Base-by-base conservation (phyloP, 768 basidiomycete genomes). In the Lactarius hengduanensis region DNA sequence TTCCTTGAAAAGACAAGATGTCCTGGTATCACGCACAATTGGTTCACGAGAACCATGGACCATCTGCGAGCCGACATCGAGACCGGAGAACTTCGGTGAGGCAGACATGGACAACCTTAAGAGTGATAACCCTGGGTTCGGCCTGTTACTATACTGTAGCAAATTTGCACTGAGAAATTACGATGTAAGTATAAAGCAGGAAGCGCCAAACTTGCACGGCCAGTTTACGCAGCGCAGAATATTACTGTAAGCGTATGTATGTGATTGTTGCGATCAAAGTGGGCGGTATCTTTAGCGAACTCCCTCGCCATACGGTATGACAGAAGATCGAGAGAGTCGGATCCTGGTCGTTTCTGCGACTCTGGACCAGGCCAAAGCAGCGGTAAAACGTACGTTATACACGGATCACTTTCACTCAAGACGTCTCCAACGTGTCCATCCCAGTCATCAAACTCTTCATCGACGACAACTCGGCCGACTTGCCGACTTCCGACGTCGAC, bases 331-430 rank as follows among this genome's bases (percentile, higher is more conserved):
- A 57, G 60, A 57, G 56, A 26, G 61, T 43, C 65, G 66, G 36
- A 74, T 75, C 34, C 65, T 75, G 8, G 68, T 73, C 41, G 41
- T 75, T 62, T 72, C 74, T n/a, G 69, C 74, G 30, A 66, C 71
- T 10, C n/a, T 64, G n/a, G 71, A 73, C 15, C 66, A 69, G 15
- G 74, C 72, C 8, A 70, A 68, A 41, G 58, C 58, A 30, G 71
- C 71, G 22, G 71, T 74, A n/a, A 65, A 73, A 68, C 74, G 74
- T 75, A 71, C 62, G 74, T 72, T 32, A 56, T 28, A 20, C 18
- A 28, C 50, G 28, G 10, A 32, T 26, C 15, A 32, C 26, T 15
- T 55, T 59, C 28, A n/a, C 38, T 43, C 40, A 40, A 36, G 43
- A 60, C 55, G 59, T 59, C 64, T 59, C 38, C 61, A 38, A 57